Evolutionary conservation across 2,329 filamentous ascomycete species (phyloP).

Genomic region (Zelopaecilomyces penicillatus): DNA sequence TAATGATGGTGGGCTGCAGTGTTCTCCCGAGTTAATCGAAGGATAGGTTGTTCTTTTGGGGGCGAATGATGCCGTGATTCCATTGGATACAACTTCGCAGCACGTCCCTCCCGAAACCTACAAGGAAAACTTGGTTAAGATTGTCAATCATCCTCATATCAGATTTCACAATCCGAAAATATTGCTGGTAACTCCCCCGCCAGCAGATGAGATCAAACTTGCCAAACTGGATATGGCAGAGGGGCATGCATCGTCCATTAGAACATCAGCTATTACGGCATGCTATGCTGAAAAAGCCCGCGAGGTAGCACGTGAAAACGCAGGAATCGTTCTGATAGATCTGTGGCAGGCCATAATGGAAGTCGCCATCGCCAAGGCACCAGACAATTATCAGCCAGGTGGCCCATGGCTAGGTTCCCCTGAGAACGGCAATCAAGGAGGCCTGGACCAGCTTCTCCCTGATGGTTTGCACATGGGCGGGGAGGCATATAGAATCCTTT

Average conservation of each 20-base stretch:
- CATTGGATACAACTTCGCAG: slow-evolving; percentile 55
- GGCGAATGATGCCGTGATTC: slow-evolving; percentile 78
- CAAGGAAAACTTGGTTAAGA: slow-evolving; percentile 59
- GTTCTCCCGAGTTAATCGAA: neutral
- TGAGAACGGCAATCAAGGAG: slow-evolving; percentile 41
- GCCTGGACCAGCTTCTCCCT: slow-evolving; percentile 42
- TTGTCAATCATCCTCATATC: slow-evolving; percentile 65
- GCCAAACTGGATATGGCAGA: slow-evolving; percentile 37
- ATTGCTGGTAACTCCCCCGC: slow-evolving; percentile 74
- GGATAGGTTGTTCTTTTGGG: slow-evolving; percentile 69
- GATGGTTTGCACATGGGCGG: slow-evolving; percentile 52
- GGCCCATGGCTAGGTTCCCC: slow-evolving; percentile 42
- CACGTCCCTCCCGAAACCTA: slow-evolving; percentile 72
- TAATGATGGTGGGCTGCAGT: slow-evolving; percentile 7
- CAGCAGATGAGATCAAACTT: slow-evolving; percentile 67
- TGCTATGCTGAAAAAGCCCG: slow-evolving; percentile 53
- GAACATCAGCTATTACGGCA: slow-evolving; percentile 40
- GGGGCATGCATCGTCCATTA: slow-evolving; percentile 36
- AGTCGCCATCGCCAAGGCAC: slow-evolving; percentile 51
- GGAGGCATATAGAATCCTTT: slow-evolving; percentile 45
- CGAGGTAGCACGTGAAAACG: slow-evolving; percentile 58
- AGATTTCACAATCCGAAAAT: slow-evolving; percentile 62
- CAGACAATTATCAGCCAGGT: slow-evolving; percentile 44
- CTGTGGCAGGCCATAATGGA: slow-evolving; percentile 73
- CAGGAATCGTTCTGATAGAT: slow-evolving; percentile 65